Evolutionary conservation across 1,284 basidiomycete genomes (phyloP).

Genomic region (Cronartium quercuum): DNA sequence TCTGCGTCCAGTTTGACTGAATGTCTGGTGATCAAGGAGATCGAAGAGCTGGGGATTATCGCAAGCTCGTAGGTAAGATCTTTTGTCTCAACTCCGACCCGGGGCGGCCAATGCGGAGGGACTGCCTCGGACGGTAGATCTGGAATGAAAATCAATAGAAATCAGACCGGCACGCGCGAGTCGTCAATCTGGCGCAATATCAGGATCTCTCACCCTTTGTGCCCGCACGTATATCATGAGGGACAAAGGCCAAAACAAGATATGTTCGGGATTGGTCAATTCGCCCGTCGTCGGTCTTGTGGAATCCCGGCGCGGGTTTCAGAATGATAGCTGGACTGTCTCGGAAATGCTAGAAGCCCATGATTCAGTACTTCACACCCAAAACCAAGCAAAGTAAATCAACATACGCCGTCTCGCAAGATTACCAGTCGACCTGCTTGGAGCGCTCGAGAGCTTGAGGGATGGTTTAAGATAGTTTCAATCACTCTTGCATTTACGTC

Average conservation of each 20-base stretch:
- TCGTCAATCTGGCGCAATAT: slow-evolving; percentile 49
- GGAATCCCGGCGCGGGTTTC: slow-evolving; percentile 58
- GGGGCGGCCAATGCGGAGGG: slow-evolving; percentile 60
- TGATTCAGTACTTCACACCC: slow-evolving; percentile 27
- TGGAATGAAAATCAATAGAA: slow-evolving; percentile 47
- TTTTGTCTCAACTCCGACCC: slow-evolving; percentile 54
- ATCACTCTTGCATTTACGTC: slow-evolving; percentile 63
- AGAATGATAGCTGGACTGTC: slow-evolving; percentile 70
- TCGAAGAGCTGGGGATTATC: slow-evolving; percentile 65
- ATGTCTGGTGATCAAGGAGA: slow-evolving; percentile 63
- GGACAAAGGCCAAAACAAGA: slow-evolving; percentile 66
- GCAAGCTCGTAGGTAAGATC: slow-evolving; percentile 65
- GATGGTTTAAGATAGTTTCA: slow-evolving; percentile 60
- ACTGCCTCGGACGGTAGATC: slow-evolving; percentile 55
- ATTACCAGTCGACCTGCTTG: slow-evolving; percentile 72
- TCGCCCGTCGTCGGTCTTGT: slow-evolving; percentile 51
- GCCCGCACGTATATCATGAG: slow-evolving; percentile 47
- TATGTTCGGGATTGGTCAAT: slow-evolving; percentile 58
- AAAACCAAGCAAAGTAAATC: slow-evolving; percentile 1
- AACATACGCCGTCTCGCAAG: slow-evolving; percentile 68
- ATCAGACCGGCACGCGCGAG: too few relatives aligned
- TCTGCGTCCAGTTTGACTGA: slow-evolving; percentile 63
- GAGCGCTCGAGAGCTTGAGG: slow-evolving; percentile 65
- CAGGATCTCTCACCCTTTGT: slow-evolving; percentile 59
- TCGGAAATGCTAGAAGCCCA: slow-evolving; percentile 63